These are phyloP conservation scores for Dioszegia hungarica DNA, from an alignment of 768 basidiomycete genomes.

Conservation along the genomic window DNA sequence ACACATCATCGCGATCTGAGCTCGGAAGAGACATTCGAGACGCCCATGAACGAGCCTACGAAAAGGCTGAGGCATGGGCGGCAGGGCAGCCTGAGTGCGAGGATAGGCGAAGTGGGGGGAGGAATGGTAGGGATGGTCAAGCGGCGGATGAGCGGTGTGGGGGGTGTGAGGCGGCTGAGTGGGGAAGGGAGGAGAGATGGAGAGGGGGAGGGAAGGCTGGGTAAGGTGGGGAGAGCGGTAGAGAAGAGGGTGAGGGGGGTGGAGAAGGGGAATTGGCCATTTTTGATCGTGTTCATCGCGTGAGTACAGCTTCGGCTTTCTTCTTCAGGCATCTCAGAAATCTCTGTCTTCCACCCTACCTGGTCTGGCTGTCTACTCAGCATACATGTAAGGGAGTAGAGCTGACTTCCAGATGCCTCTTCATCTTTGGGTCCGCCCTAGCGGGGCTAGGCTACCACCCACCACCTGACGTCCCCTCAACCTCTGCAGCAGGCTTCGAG, in stretches of 20 bases:
- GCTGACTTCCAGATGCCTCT: conserved; percentile 32
- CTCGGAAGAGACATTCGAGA: too few species aligned
- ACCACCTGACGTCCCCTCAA: neutral
- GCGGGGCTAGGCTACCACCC: conserved; percentile 41
- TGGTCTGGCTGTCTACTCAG: too few species aligned
- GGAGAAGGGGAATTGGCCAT: conserved; percentile 41
- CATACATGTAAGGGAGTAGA: neutral
- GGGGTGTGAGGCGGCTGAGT: neutral
- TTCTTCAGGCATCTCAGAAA: neutral
- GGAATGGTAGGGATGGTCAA: neutral
- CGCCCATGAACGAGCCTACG: neutral
- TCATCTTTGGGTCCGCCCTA: conserved; percentile 45
- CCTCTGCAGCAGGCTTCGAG: conserved; percentile 12
- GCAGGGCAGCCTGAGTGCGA: neutral
- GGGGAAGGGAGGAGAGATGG: neutral
- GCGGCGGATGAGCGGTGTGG: neutral
- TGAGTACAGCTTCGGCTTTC: conserved; percentile 11
- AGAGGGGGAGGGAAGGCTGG: neutral
- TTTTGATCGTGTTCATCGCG: conserved; percentile 43
- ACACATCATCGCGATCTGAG: too few species aligned
- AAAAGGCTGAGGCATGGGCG: neutral
- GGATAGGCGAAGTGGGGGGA: neutral
- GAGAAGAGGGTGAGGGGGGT: neutral
- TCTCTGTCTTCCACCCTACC: too few species aligned
- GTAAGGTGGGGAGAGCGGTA: neutral